Base-by-base conservation (phyloP, 2,329 filamentous ascomycete genomes). In the Trichoderma harzianum region DNA sequence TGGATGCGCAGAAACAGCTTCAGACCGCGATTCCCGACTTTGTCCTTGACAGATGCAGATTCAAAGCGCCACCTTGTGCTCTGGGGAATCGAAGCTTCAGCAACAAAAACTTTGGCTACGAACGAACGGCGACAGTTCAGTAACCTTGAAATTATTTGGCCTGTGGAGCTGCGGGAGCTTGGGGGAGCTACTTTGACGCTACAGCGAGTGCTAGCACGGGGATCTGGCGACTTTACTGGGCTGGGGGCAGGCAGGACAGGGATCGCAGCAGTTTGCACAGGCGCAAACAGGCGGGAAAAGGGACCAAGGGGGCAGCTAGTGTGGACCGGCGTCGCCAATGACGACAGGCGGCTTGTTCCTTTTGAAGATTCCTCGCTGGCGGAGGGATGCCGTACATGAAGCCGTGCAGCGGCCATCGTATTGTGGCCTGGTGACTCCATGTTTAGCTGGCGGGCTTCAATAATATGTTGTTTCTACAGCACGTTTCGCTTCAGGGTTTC, bases 161-260 rank as follows among this genome's bases (percentile, higher is more conserved):
- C 36, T 14, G 66, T 69, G 66, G 66, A 69, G 66, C 47, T 62
- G 60, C 66, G 66, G 66, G 66, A 69, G 66, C 64, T 67, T 67
- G 24, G 64, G 63, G 51, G 34, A 67, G 64, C 66, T 62, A 62
- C 66, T 16, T 43, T 53, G 32, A 36, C 28, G 66, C 66, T 62
- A 34, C 60, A 32, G 66, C 66, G 66, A 32, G 24, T 61, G 55
- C 66, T 57, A 47, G 55, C 24, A 34, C 66, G 36, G 57, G 66
- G 66, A 69, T 69, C 66, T 68, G 65, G 51, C 55, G 39, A 47
- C 36, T 32, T 18, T 47, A 18, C 39, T 53, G 62, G 62, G 57
- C 28, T 51, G 57, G 39, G 18, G 62, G 39, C 39, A 43, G 39
- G 39, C 16, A n/a, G 3, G 39, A 18, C 66, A 69, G 66, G 66